Conservation (phyloP, 2,329 filamentous ascomycete species). For the Sporothrix euskadiensis region DNA sequence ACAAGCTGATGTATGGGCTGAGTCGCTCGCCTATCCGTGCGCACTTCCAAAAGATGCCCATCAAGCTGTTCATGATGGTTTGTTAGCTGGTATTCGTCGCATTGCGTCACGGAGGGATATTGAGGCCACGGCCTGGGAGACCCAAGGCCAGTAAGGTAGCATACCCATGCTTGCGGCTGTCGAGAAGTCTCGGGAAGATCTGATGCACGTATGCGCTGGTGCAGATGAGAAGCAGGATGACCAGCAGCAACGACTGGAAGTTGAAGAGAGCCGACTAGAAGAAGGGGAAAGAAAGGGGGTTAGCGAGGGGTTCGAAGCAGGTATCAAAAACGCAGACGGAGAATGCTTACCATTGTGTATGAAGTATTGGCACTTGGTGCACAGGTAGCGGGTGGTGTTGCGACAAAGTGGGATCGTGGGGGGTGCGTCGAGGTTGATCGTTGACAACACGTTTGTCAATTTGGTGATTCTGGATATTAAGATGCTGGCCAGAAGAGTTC, state of each 20-base stretch:
- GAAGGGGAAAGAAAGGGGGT: background rate
- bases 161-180: constrained; percentile 80
- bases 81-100: constrained; percentile 40
- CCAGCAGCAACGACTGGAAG: constrained; percentile 93
- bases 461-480: background rate
- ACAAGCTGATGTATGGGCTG: constrained; percentile 93
- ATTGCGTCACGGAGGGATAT: background rate
- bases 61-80: constrained; percentile 53
- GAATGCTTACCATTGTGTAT: constrained; percentile 10
- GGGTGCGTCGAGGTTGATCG: background rate
- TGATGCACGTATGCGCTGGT: constrained; percentile 92
- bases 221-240: constrained; percentile 92
- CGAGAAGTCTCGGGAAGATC: constrained; percentile 84
- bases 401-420: background rate
- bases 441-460: background rate
- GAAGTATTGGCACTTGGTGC: background rate
- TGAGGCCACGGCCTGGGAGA: background rate
- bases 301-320: background rate
- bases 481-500: constrained; percentile 1
- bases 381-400: background rate
- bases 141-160: constrained; percentile 38
- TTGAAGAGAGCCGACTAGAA: constrained; percentile 92
- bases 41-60: constrained; percentile 94
- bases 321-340: background rate
- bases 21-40: constrained; percentile 89